phyloP scores from a whole-genome alignment of 441 rosid genomes.

The Iberis amara region DNA sequence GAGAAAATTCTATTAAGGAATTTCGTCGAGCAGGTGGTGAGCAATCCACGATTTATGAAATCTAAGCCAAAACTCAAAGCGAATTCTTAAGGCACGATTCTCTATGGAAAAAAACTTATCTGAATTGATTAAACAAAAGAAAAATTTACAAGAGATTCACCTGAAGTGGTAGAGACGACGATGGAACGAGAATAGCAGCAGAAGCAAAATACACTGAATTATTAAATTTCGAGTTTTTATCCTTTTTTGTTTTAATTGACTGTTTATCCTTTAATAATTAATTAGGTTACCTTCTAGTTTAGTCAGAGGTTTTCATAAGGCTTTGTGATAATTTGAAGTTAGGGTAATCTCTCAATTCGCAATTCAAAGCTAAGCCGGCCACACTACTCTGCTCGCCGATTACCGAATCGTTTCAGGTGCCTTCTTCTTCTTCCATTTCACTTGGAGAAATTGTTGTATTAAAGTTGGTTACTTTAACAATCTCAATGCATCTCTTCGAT shows the following conservation, averaged over 20 bases:
- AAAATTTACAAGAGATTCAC: constrained; percentile 12
- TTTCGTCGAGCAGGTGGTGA: constrained; percentile 23
- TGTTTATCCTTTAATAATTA: neutral
- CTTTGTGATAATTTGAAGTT: neutral
- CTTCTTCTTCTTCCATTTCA: neutral
- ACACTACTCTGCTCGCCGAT: constrained; percentile 17
- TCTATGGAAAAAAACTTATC: neutral
- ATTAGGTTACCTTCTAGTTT: neutral
- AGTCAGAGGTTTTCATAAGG: neutral
- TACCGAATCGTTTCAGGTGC: constrained; percentile 15
- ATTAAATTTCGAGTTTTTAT: neutral
- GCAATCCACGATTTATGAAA: neutral
- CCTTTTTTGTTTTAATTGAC: neutral
- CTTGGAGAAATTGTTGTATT: too few species aligned
- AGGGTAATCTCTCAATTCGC: constrained; percentile 13
- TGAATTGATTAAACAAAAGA: neutral
- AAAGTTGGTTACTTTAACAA: constrained; percentile 11
- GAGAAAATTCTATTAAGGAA: neutral
- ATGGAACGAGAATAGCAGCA: neutral
- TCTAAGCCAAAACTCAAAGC: neutral
- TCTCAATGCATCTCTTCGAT: constrained; percentile 7
- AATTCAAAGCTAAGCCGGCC: constrained; percentile 26
- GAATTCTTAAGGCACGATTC: neutral
- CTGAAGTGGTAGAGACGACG: constrained; percentile 12
- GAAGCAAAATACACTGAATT: neutral